Conservation (phyloP, 345 rosid genomes). For the Hypericum perforatum region DNA sequence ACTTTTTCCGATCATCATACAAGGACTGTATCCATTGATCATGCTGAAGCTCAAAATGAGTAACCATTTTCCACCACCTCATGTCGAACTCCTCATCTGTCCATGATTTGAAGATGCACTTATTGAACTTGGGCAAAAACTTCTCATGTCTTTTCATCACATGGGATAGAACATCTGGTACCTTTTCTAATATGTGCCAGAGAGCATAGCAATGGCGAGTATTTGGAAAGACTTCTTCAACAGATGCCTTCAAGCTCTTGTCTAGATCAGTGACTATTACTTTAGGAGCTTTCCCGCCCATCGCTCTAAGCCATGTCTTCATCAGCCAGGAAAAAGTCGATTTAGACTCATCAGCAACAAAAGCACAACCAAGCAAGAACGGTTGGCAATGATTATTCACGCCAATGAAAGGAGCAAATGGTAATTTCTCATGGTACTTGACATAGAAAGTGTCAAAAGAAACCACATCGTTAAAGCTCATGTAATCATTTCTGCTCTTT, state of each 20-base stretch:
- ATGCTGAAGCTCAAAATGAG: slow-evolving; percentile 44
- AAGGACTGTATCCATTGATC: slow-evolving; percentile 43
- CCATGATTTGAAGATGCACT: slow-evolving; percentile 64
- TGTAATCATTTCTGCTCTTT: slow-evolving; percentile 52
- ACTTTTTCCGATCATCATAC: slow-evolving; percentile 48
- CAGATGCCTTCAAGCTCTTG: slow-evolving; percentile 28
- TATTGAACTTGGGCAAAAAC: slow-evolving; percentile 46
- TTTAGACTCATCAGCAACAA: slow-evolving; percentile 46
- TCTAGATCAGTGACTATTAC: slow-evolving; percentile 50
- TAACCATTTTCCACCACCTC: slow-evolving; percentile 64
- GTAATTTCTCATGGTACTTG: slow-evolving; percentile 56
- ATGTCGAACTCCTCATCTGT: slow-evolving; percentile 37
- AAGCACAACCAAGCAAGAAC: slow-evolving; percentile 58
- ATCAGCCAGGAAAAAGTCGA: slow-evolving; percentile 52
- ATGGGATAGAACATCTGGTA: slow-evolving; percentile 43
- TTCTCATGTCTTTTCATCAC: slow-evolving; percentile 44
- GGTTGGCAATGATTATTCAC: slow-evolving; percentile 62
- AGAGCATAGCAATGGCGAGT: slow-evolving; percentile 43
- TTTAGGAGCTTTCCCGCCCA: slow-evolving; percentile 57
- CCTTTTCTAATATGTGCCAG: slow-evolving; percentile 51
- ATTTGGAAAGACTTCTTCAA: slow-evolving; percentile 39
- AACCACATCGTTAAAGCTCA: slow-evolving; percentile 50
- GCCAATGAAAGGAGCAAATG: slow-evolving; percentile 50
- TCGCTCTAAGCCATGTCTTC: slow-evolving; percentile 56
- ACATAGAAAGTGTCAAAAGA: slow-evolving; percentile 47